Conservation (phyloP, 345 rosid species). For the Dipteronia dyeriana region DNA sequence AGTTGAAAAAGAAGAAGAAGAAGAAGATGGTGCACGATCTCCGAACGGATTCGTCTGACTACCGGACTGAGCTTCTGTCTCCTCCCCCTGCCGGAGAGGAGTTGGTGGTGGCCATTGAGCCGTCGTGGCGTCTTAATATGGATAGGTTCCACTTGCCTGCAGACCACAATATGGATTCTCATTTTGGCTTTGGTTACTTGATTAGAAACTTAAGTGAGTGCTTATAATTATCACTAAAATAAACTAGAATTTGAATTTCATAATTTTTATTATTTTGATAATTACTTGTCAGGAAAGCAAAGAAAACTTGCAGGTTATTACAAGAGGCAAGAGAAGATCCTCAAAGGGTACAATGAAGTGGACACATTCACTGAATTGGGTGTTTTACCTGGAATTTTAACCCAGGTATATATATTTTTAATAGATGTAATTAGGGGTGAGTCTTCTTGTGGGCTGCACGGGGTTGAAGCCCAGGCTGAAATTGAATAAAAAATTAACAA, state of each 20-base stretch:
- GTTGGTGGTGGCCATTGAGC: constrained; percentile 11
- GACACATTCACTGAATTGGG: constrained; percentile 51
- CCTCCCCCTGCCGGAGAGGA: constrained; percentile 34
- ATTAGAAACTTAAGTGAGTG: constrained; percentile 29
- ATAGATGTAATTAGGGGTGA: no score
- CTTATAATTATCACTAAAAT: no score
- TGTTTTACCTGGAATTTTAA: constrained; percentile 33
- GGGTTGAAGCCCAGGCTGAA: no score
- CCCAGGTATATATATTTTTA: no score
- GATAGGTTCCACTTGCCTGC: constrained; percentile 39
- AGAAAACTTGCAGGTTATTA: constrained; percentile 40
- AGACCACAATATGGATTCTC: constrained; percentile 19
- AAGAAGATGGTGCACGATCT: constrained; percentile 28
- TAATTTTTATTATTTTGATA: neutral
- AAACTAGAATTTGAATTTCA: no score
- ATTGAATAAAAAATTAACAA: no score
- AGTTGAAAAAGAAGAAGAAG: neutral
- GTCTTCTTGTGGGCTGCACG: no score
- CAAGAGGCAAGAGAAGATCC: constrained; percentile 46
- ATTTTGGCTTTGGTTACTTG: constrained; percentile 18
- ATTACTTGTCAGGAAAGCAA: constrained; percentile 28
- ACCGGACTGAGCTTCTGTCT: constrained; percentile 49
- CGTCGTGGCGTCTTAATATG: constrained; percentile 50
- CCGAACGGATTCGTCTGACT: constrained; percentile 40
- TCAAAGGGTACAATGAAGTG: constrained; percentile 47